Percentiles rank a stretch among this genome's conserved stretches.
These are phyloP conservation scores for Candida broadrunensis DNA, from an alignment of 805 yeast genomes.

Conservation along the genomic window DNA sequence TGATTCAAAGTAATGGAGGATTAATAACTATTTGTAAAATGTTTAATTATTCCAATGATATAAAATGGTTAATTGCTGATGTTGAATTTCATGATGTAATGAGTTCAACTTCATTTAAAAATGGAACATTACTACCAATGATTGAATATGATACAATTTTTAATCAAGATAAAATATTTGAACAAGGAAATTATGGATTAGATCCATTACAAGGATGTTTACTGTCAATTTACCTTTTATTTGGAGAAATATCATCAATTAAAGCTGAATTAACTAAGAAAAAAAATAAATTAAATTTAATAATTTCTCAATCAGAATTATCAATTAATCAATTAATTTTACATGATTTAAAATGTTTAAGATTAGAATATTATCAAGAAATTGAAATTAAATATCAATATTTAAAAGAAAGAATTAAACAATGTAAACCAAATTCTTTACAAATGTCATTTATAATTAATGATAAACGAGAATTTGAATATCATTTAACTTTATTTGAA, in stretches of 20 bases:
- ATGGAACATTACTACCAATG: constrained; percentile 13
- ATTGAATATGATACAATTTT: constrained; percentile 10
- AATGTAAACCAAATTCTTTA: constrained; percentile 8
- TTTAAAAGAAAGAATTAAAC: background rate
- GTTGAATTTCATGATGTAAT: constrained; percentile 19
- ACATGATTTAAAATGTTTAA: constrained; percentile 3
- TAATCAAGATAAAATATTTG: constrained; percentile 12
- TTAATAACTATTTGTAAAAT: constrained; percentile 8
- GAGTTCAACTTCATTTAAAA: constrained; percentile 11
- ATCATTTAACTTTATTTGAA: constrained; percentile 12
- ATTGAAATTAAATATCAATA: constrained; percentile 1
- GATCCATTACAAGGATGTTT: constrained; percentile 23
- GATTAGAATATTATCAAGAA: constrained; percentile 6
- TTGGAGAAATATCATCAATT: constrained; percentile 13
- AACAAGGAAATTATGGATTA: constrained; percentile 16
- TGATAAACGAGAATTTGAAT: constrained; percentile 7
- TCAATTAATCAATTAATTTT: background rate
- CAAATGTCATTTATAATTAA: constrained; percentile 6
- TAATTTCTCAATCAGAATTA: background rate
- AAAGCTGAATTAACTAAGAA: constrained; percentile 3
- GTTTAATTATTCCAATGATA: constrained; percentile 16
- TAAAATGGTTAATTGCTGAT: constrained; percentile 16
- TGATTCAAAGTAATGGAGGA: constrained; percentile 15
- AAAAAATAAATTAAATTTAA: background rate
- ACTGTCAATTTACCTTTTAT: constrained; percentile 14